Percentiles rank a stretch among this genome's conserved stretches.
phyloP scores from a whole-genome alignment of 345 rosid species.

The Dimocarpus longan region DNA sequence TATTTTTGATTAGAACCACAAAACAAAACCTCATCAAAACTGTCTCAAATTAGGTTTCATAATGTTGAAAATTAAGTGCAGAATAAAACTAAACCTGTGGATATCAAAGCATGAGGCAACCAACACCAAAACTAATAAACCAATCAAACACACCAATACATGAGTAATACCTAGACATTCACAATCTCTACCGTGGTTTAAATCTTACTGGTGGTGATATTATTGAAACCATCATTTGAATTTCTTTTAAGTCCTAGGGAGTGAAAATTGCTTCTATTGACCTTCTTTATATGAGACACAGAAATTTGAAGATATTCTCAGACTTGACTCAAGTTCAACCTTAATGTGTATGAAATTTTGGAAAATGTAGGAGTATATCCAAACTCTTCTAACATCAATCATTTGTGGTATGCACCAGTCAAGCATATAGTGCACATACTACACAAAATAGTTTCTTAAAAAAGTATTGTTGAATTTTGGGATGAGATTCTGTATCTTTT shows the following conservation, averaged over 20 bases:
- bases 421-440: background rate
- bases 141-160: no score
- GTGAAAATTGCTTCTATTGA: background rate
- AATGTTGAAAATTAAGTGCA: no score
- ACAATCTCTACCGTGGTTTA: background rate
- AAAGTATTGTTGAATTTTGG: no score
- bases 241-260: background rate
- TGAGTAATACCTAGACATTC: background rate
- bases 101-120: no score
- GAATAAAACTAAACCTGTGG: no score
- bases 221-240: background rate
- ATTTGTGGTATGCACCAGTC: background rate
- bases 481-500: no score
- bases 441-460: background rate
- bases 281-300: background rate
- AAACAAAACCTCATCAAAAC: background rate
- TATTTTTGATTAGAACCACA: background rate
- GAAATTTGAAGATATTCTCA: background rate
- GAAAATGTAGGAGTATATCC: background rate
- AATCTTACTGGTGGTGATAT: background rate
- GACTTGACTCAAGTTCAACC: background rate
- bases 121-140: no score
- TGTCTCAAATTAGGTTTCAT: background rate
- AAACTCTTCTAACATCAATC: background rate
- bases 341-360: background rate